phyloP scores from a whole-genome alignment of 2,329 filamentous ascomycete genomes.

The Penicillium sumatraense region DNA sequence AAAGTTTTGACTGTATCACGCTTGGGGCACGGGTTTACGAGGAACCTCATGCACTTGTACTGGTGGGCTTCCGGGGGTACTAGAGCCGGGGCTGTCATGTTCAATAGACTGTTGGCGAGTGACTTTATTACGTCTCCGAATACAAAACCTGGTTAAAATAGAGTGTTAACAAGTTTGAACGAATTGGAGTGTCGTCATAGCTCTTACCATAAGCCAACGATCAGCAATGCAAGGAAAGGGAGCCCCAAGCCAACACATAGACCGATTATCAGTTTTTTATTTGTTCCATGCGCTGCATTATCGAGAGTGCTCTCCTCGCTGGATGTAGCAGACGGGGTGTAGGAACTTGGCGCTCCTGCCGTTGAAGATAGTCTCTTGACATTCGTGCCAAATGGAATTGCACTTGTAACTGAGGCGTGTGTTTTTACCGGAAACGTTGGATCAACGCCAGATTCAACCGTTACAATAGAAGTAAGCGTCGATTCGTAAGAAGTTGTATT shows the following conservation, averaged over 20 bases:
- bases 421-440: conserved; percentile 48
- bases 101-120: background rate
- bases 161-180: background rate
- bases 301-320: conserved; percentile 20
- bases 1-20: too few relatives aligned
- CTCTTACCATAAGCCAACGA: conserved; percentile 1
- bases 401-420: conserved; percentile 30
- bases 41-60: background rate
- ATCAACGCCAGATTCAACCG: conserved; percentile 43
- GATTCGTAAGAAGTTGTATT: conserved; percentile 37
- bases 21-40: background rate
- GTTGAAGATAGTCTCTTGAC: conserved; percentile 43
- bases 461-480: conserved; percentile 47
- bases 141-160: background rate
- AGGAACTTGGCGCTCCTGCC: conserved; percentile 53
- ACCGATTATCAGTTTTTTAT: conserved; percentile 55
- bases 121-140: background rate
- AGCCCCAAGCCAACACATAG: conserved; percentile 48
- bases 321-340: conserved; percentile 37
- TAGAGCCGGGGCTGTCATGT: background rate
- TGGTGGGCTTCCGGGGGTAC: background rate
- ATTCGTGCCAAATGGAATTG: conserved; percentile 50
- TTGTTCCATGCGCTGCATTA: conserved; percentile 38
- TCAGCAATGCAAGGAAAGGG: conserved; percentile 16
- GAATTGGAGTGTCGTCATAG: background rate